Conservation (phyloP, 805 yeast genomes). For the Yarrowia sp. region DNA sequence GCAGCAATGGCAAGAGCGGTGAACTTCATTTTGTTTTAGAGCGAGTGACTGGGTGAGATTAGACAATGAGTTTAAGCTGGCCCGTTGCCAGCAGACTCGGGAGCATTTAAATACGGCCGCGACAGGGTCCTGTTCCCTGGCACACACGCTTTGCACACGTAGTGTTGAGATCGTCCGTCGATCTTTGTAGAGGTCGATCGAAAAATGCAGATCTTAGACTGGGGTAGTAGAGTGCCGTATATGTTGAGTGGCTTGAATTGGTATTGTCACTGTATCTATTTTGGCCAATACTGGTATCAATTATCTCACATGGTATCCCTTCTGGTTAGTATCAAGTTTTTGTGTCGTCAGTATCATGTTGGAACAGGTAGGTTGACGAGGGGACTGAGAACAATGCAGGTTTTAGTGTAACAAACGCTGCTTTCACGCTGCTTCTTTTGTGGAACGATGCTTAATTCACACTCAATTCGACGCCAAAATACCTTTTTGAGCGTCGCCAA, state of each 20-base stretch:
- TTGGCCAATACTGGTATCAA: too few relatives aligned
- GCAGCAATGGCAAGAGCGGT: slow-evolving; percentile 23
- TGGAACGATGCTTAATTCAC: not conserved
- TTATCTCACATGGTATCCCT: too few relatives aligned
- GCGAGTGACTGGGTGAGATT: slow-evolving; percentile 21
- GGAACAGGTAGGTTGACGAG: too few relatives aligned
- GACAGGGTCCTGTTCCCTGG: not conserved
- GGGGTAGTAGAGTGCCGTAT: too few relatives aligned
- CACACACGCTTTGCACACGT: not conserved
- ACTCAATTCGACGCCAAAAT: not conserved
- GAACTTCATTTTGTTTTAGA: slow-evolving; percentile 5
- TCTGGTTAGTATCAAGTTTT: too few relatives aligned
- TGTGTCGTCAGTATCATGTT: too few relatives aligned
- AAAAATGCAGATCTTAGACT: not conserved
- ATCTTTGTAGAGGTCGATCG: slow-evolving; percentile 4
- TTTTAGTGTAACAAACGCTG: not conserved
- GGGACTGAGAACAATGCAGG: not conserved
- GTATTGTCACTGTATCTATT: too few relatives aligned
- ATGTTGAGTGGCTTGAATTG: too few relatives aligned
- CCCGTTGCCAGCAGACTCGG: not conserved
- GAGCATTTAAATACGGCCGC: not conserved
- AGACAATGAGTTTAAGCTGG: slow-evolving; percentile 12
- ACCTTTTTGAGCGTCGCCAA: not conserved
- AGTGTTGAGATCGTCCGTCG: slow-evolving; percentile 7
- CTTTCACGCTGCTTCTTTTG: not conserved